Conservation (phyloP, 2,329 filamentous ascomycete species). For the Monosporascus sp. region DNA sequence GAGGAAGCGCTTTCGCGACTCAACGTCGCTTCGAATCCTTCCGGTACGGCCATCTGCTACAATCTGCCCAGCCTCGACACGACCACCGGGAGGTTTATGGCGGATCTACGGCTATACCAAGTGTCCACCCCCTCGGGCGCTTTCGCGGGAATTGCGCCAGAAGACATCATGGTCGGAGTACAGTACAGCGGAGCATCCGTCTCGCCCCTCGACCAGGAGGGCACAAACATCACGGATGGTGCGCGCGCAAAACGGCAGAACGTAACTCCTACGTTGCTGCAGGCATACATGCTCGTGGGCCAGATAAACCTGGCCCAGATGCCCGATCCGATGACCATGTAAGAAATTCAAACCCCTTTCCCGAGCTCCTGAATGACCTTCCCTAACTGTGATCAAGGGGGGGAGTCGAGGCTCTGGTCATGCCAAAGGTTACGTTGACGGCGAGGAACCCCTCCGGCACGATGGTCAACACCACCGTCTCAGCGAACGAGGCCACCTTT, state of each 20-base stretch:
- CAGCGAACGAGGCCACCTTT: conserved; percentile 66
- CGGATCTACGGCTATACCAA: conserved; percentile 71
- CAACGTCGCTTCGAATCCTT: conserved; percentile 60
- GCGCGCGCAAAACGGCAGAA: conserved; percentile 14
- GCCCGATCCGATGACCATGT: conserved; percentile 54
- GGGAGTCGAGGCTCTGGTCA: conserved; percentile 56
- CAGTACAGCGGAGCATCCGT: conserved; percentile 51
- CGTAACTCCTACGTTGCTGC: conserved; percentile 40
- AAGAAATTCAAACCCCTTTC: conserved; percentile 28
- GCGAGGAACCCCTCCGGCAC: conserved; percentile 48
- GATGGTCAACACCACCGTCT: conserved; percentile 57
- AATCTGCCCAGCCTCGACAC: conserved; percentile 70
- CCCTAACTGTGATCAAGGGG: conserved; percentile 34
- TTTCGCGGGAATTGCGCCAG: conserved; percentile 46
- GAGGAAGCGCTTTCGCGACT: conserved; percentile 48
- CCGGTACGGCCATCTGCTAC: conserved; percentile 76
- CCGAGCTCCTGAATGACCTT: not conserved
- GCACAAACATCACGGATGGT: conserved; percentile 14
- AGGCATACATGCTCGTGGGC: conserved; percentile 64
- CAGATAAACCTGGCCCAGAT: conserved; percentile 57
- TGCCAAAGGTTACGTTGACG: conserved; percentile 63
- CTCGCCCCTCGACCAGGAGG: conserved; percentile 33
- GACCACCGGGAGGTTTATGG: conserved; percentile 64
- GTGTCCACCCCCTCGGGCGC: conserved; percentile 53
- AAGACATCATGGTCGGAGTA: conserved; percentile 51